Evolutionary conservation across 2,329 filamentous ascomycete species (phyloP).

Genomic region (Colletotrichum graminicola): DNA sequence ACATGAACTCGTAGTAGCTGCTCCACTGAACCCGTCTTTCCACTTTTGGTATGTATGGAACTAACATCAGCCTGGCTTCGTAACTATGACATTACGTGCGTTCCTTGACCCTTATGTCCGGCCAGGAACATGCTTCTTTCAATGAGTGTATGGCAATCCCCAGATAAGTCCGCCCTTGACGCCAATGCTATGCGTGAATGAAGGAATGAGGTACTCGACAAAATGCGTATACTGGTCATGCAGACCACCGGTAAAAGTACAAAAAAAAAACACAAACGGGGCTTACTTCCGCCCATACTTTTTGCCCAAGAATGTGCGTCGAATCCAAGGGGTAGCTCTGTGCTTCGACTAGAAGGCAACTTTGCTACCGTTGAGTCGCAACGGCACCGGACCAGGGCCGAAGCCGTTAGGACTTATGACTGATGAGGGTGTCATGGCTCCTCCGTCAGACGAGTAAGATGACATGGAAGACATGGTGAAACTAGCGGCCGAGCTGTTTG

Average conservation of each 20-base stretch:
- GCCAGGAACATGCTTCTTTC: conserved; percentile 21
- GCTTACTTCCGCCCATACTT: conserved; percentile 14
- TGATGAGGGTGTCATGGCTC: conserved; percentile 50
- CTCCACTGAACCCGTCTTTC: conserved; percentile 5
- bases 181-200: conserved; percentile 40
- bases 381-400: conserved; percentile 41
- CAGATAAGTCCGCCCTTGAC: conserved; percentile 36
- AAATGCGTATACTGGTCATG: conserved; percentile 25
- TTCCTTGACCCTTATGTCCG: conserved; percentile 20
- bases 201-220: conserved; percentile 27
- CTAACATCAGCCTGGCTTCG: conserved; percentile 31
- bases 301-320: conserved; percentile 34
- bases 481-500: conserved; percentile 49
- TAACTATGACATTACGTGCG: conserved; percentile 36
- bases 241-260: conserved; percentile 21
- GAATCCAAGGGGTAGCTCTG: conserved; percentile 39
- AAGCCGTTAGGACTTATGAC: conserved; percentile 50
- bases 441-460: conserved; percentile 56
- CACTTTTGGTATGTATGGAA: conserved; percentile 32
- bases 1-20: conserved; percentile 27
- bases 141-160: conserved; percentile 39
- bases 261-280: not conserved
- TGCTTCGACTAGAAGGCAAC: conserved; percentile 51
- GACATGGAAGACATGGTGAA: conserved; percentile 51
- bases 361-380: conserved; percentile 55